These are phyloP conservation scores for Wickerhamiella occidentalis DNA, from an alignment of 805 yeast genomes.

Conservation along the genomic window DNA sequence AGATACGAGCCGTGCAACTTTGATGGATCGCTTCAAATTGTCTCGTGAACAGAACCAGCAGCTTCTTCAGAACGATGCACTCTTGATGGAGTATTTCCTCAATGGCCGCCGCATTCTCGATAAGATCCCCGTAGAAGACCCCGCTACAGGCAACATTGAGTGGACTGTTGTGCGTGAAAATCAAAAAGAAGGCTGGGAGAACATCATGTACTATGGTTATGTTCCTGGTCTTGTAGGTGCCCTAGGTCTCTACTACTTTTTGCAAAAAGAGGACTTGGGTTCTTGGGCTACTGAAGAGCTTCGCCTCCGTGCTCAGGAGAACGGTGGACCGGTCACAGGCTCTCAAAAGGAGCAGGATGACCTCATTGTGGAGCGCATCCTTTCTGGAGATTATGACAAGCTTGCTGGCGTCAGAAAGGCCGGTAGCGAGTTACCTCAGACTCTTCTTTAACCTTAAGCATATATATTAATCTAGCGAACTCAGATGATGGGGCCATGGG, in stretches of 20 bases:
- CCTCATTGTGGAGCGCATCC: slow-evolving; percentile 65
- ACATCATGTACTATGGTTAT: slow-evolving; percentile 54
- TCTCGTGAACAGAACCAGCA: slow-evolving; percentile 43
- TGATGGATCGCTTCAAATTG: slow-evolving; percentile 36
- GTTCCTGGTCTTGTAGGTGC: slow-evolving; percentile 57
- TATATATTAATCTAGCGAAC: not conserved
- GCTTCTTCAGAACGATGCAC: slow-evolving; percentile 48
- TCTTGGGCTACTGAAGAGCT: slow-evolving; percentile 82
- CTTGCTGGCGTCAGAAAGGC: slow-evolving; percentile 30
- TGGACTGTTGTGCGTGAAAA: slow-evolving; percentile 69
- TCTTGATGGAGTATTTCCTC: slow-evolving; percentile 41
- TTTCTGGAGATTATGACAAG: slow-evolving; percentile 73
- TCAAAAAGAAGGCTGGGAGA: slow-evolving; percentile 78
- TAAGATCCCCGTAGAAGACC: slow-evolving; percentile 73
- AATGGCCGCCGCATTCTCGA: slow-evolving; percentile 59
- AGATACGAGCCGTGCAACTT: slow-evolving; percentile 42
- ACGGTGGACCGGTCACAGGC: slow-evolving; percentile 32
- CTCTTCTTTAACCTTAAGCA: slow-evolving; percentile 16
- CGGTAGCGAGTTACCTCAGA: slow-evolving; percentile 27
- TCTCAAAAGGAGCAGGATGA: slow-evolving; percentile 57
- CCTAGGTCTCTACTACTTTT: slow-evolving; percentile 40
- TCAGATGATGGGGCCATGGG: not conserved
- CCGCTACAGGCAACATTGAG: slow-evolving; percentile 61
- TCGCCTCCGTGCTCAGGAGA: slow-evolving; percentile 61
- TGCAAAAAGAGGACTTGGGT: slow-evolving; percentile 39